Percentiles rank a stretch among this genome's conserved stretches.
These are phyloP conservation scores for Aspergillus latus DNA, from an alignment of 2,329 filamentous ascomycete species.

Conservation along the genomic window DNA sequence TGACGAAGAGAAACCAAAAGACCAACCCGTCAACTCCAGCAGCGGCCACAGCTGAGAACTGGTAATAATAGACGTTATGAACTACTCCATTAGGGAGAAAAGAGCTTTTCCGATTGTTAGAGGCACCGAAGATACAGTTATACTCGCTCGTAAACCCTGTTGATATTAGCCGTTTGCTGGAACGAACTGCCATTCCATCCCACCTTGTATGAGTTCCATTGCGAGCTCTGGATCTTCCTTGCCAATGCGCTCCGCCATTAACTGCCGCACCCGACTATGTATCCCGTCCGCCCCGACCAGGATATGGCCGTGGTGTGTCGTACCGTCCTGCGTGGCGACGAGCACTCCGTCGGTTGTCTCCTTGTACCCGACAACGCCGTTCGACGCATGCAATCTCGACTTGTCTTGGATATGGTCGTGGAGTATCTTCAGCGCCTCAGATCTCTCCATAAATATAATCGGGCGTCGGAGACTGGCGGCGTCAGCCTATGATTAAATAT, in stretches of 20 bases:
- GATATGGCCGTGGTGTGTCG: background rate
- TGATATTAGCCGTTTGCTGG: background rate
- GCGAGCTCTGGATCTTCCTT: background rate
- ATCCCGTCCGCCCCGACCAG: conserved; percentile 2
- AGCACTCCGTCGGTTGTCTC: background rate
- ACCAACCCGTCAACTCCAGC: conserved; percentile 1
- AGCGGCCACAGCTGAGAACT: background rate
- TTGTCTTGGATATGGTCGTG: background rate
- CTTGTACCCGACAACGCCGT: background rate
- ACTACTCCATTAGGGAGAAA: conserved; percentile 4
- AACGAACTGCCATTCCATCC: background rate
- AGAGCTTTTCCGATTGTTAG: background rate
- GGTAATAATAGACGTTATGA: conserved; percentile 1
- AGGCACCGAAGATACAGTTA: conserved; percentile 7
- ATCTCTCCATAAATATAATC: conserved; percentile 5
- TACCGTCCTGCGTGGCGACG: background rate
- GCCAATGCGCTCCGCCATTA: background rate
- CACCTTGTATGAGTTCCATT: background rate
- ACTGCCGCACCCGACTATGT: background rate
- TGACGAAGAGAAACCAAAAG: conserved; percentile 10
- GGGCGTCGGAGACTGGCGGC: background rate
- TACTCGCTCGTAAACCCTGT: conserved; percentile 6
- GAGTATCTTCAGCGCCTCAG: background rate
- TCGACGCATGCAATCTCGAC: background rate
- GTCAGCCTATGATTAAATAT: too few species aligned